Evolutionary conservation across 2,329 filamentous ascomycete species (phyloP), one percentile per base, ranked within the genome.

Genomic region (Trematosphaeria pertusa): DNA sequence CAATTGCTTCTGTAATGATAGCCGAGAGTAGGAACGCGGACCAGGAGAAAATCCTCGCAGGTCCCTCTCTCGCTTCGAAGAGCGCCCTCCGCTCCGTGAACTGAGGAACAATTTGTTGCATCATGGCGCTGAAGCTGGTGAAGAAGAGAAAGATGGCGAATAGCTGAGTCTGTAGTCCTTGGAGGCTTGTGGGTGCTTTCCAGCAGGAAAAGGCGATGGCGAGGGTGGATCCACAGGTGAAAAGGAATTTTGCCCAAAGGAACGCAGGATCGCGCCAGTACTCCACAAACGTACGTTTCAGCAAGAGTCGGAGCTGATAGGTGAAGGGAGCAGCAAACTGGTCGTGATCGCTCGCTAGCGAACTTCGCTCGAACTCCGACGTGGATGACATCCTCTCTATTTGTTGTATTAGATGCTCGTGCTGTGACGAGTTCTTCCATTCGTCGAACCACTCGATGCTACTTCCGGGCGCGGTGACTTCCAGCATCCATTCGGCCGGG

Each of bases 11-110:
- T 37, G 86, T 85, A 1, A 87, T 39, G 42, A 89, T 81, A 61
- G 87, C 87, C 58, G 84, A 80, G 3, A 85, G 71, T 62, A 89
- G 78, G 69, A 89, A 89, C 1, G 78, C 84, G 55, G 82, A 78
- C 87, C 87, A 89, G 0, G 83, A 87, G 73, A 89, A 90, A 0
- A 82, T 78, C 59, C 88, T 87, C 64, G 80, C 82, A 0, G 84
- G 78, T 3, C 79, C 72, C 55, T 83, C 80, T 38, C 80, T 78
- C 9, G 76, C 79, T 64, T 82, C 80, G 62, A 81, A 82, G 9
- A 83, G 67, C 2, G 77, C 73, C 42, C 80, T 73, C 53, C 81
- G 78, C 2, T 75, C 78, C 31, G 77, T 73, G 58, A 82, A 83
- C 37, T 76, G 88, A 65, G 90, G 94, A 75, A 40, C 88, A 88